A percentile compares a stretch with the other conserved stretches of the same genome.
Conservation (phyloP, 768 basidiomycete genomes). For the Pulveroboletus sp. region DNA sequence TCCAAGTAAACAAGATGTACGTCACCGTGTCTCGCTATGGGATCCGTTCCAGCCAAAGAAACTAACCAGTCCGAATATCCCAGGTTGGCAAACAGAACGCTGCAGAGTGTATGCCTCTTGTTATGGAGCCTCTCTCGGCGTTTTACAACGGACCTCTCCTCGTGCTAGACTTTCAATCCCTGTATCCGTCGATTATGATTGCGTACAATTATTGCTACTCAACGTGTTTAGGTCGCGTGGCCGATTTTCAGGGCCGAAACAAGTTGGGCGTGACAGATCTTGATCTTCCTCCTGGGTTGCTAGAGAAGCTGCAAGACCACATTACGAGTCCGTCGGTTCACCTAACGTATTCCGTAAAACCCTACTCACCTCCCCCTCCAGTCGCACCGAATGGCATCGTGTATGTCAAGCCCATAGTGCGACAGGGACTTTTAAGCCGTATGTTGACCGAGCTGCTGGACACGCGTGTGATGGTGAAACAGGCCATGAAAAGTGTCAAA, state of each 20-base stretch:
- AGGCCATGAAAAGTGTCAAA: conserved; percentile 82
- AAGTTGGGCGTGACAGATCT: conserved; percentile 85
- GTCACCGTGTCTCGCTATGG: not conserved
- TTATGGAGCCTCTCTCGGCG: conserved; percentile 91
- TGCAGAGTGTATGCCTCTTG: conserved; percentile 91
- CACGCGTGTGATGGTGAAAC: conserved; percentile 96
- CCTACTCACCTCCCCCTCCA: conserved; percentile 26
- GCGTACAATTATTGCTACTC: conserved; percentile 98
- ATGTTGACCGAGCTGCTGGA: conserved; percentile 93
- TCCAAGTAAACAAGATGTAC: conserved; percentile 82
- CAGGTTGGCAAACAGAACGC: conserved; percentile 96
- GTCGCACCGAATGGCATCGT: conserved; percentile 95
- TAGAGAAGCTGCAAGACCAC: conserved; percentile 68
- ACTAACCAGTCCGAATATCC: not conserved
- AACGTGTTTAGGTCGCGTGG: conserved; percentile 86
- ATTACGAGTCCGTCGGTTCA: conserved; percentile 55
- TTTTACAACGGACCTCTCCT: conserved; percentile 91
- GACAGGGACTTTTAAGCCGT: conserved; percentile 79
- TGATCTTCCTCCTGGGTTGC: conserved; percentile 57
- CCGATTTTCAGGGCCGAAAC: conserved; percentile 80
- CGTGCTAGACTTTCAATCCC: conserved; percentile 92
- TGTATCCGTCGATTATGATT: conserved; percentile 98
- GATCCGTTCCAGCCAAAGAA: not conserved
- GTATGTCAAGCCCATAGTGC: conserved; percentile 81
- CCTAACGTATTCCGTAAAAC: not conserved